Conservation (phyloP, 352 stramenopile genomes). For the Globisporangium alternatum region DNA sequence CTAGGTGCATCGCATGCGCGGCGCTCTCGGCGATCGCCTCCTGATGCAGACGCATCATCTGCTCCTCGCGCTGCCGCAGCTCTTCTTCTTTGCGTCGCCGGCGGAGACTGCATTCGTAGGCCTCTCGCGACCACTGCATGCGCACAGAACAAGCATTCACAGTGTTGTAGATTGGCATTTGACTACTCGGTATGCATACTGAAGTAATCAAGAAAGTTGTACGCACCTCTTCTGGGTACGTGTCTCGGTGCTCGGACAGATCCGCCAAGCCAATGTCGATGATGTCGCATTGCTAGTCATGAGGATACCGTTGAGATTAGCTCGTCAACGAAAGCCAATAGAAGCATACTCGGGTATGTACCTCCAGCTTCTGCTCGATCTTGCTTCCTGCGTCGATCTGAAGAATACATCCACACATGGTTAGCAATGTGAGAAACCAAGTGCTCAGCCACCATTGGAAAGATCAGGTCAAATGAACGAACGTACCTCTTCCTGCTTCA, state of each 20-base stretch:
- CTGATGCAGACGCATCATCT: conserved; percentile 68
- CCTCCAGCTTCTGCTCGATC: conserved; percentile 74
- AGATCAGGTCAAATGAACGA: background rate
- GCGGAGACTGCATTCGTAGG: conserved; percentile 45
- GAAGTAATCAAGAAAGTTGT: too few relatives aligned
- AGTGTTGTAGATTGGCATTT: background rate
- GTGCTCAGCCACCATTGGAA: background rate
- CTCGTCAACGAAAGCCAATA: background rate
- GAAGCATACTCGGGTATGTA: conserved; percentile 13
- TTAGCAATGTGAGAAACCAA: background rate
- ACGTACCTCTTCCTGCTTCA: conserved; percentile 63
- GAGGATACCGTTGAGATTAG: background rate
- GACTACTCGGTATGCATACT: too few relatives aligned
- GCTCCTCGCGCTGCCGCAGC: conserved; percentile 61
- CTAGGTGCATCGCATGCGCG: conserved; percentile 65
- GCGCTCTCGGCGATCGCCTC: conserved; percentile 70
- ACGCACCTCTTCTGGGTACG: conserved; percentile 68
- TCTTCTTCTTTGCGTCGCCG: conserved; percentile 59
- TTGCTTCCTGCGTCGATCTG: conserved; percentile 57
- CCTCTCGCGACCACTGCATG: conserved; percentile 56
- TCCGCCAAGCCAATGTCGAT: conserved; percentile 80
- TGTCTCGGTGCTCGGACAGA: conserved; percentile 59
- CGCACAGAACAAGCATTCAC: background rate
- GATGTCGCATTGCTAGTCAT: conserved; percentile 67
- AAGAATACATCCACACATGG: background rate